These are phyloP conservation scores for Puccinia coronata DNA, from an alignment of 1,284 basidiomycete genomes.

Conservation along the genomic window DNA sequence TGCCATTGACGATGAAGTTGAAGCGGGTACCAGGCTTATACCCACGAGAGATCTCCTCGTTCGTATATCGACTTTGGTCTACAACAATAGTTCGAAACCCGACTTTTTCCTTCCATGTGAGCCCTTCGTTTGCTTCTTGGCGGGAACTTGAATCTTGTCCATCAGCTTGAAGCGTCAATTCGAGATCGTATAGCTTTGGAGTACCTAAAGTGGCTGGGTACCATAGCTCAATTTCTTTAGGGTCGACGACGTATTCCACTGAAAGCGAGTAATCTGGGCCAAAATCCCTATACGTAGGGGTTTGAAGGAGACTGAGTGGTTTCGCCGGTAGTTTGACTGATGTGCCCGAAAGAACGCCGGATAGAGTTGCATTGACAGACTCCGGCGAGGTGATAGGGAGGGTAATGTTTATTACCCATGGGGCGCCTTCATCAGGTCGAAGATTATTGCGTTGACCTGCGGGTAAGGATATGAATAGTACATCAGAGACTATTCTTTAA, in stretches of 20 bases:
- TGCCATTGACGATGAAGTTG: constrained; percentile 53
- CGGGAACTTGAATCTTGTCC: constrained; percentile 32
- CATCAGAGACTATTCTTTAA: not conserved
- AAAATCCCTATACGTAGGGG: constrained; percentile 48
- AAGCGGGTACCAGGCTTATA: constrained; percentile 53
- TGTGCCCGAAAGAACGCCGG: constrained; percentile 44
- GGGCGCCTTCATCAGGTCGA: constrained; percentile 52
- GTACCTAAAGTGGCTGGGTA: constrained; percentile 54
- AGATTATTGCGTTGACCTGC: constrained; percentile 54
- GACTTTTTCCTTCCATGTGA: constrained; percentile 50
- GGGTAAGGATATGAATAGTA: constrained; percentile 1
- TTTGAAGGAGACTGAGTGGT: not conserved
- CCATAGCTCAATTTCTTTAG: constrained; percentile 53
- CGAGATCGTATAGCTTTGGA: constrained; percentile 52
- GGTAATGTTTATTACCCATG: constrained; percentile 55
- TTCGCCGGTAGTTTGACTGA: constrained; percentile 24
- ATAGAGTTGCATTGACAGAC: constrained; percentile 47
- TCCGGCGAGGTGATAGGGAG: constrained; percentile 50
- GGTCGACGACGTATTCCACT: constrained; percentile 50
- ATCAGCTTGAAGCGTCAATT: constrained; percentile 47
- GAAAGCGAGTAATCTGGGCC: constrained; percentile 50
- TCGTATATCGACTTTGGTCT: constrained; percentile 52
- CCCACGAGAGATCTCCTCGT: constrained; percentile 49
- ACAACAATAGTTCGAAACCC: constrained; percentile 55
- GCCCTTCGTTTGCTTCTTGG: not conserved